Evolutionary conservation across 2,329 filamentous ascomycete genomes (phyloP).

Genomic region (Talaromyces islandicus): DNA sequence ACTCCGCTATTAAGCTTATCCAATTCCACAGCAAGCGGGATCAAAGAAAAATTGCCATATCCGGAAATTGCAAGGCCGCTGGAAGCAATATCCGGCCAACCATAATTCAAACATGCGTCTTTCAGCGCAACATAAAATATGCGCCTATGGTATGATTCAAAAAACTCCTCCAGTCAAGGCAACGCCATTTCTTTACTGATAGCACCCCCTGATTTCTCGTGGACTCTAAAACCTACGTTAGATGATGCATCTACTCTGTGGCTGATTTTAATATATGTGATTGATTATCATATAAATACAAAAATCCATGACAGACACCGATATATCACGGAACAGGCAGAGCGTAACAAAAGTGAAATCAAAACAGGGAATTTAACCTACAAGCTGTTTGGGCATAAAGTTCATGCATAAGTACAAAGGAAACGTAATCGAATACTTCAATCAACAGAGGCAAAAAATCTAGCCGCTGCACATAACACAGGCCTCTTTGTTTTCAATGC

Average conservation of each 20-base stretch:
- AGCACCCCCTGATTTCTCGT: not conserved
- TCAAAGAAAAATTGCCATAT: too few relatives aligned
- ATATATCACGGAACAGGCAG: not conserved
- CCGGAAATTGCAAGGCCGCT: too few relatives aligned
- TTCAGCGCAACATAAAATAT: not conserved
- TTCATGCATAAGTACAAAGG: not conserved
- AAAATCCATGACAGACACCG: not conserved
- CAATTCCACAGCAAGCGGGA: too few relatives aligned
- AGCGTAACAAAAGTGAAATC: not conserved
- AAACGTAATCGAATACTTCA: too few relatives aligned
- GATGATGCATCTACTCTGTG: not conserved
- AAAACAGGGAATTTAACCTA: not conserved
- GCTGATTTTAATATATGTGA: not conserved
- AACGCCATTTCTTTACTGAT: not conserved
- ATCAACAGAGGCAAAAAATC: not conserved
- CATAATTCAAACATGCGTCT: not conserved
- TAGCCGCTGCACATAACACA: slow-evolving; percentile 84
- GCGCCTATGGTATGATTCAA: not conserved
- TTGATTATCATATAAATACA: not conserved
- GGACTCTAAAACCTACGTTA: too few relatives aligned
- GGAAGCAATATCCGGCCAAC: too few relatives aligned
- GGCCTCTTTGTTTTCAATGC: slow-evolving; percentile 92
- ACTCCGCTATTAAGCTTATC: too few relatives aligned
- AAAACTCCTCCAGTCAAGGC: not conserved
- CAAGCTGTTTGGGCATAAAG: not conserved